Conservation (phyloP, 2,329 filamentous ascomycete genomes). For the Parastagonospora avenae region DNA sequence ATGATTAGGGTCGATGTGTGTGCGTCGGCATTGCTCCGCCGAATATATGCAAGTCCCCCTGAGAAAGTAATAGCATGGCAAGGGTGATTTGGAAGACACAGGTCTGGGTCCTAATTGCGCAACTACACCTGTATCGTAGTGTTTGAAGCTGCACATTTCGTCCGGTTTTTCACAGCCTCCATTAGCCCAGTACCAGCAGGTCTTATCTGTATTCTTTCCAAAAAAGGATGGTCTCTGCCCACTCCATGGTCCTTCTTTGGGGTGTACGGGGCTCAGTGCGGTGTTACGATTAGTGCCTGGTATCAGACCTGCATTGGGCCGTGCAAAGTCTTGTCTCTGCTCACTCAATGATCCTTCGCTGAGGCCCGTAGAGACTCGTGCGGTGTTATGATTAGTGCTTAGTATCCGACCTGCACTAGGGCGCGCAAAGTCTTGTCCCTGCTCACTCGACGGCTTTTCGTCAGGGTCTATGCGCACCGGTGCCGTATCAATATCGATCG, state of each 20-base stretch:
- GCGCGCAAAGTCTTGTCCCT: too few relatives aligned
- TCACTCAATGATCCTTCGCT: too few relatives aligned
- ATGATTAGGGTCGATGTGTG: conserved; percentile 7
- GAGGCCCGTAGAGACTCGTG: too few relatives aligned
- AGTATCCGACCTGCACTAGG: too few relatives aligned
- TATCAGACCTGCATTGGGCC: too few relatives aligned
- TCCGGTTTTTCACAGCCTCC: conserved; percentile 7
- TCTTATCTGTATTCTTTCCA: conserved; percentile 5
- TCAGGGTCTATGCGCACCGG: not conserved
- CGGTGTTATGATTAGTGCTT: too few relatives aligned
- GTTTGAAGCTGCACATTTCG: conserved; percentile 14
- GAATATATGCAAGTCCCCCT: conserved; percentile 6
- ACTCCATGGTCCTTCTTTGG: too few relatives aligned
- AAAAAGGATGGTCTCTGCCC: too few relatives aligned
- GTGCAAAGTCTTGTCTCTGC: too few relatives aligned
- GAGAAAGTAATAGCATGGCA: conserved; percentile 21
- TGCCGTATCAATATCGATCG: not conserved
- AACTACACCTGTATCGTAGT: conserved; percentile 20
- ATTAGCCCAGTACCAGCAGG: conserved; percentile 30
- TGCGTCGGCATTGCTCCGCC: conserved; percentile 10
- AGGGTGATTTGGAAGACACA: not conserved
- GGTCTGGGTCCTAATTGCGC: not conserved
- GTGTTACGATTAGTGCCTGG: too few relatives aligned
- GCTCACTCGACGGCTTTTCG: too few relatives aligned
- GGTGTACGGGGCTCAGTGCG: too few relatives aligned